phyloP scores from a whole-genome alignment of 805 yeast genomes.

The Naumovozyma baii region DNA sequence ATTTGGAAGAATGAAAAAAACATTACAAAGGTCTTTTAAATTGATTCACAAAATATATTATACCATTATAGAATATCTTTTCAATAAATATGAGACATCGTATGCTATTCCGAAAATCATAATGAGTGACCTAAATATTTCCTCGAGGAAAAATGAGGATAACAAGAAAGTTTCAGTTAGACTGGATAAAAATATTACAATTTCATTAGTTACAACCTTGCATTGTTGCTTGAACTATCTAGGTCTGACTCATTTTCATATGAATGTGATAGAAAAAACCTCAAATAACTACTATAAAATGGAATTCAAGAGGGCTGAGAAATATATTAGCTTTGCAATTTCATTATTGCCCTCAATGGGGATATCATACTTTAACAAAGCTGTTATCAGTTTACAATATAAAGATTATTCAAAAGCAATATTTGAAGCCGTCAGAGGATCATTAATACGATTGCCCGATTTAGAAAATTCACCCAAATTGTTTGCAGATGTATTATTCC shows the following conservation, averaged over 20 bases:
- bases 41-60: conserved; percentile 41
- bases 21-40: conserved; percentile 40
- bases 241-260: conserved; percentile 40
- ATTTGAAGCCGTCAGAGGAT: conserved; percentile 4
- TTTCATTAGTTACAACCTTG: conserved; percentile 6
- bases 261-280: neutral
- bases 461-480: neutral
- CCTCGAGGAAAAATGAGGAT: neutral
- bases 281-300: neutral
- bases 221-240: conserved; percentile 33
- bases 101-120: conserved; percentile 7
- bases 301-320: conserved; percentile 3
- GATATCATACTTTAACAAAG: conserved; percentile 3
- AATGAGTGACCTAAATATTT: conserved; percentile 6
- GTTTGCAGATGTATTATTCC: neutral
- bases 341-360: conserved; percentile 6
- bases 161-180: conserved; percentile 1
- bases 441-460: conserved; percentile 3
- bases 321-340: conserved; percentile 5
- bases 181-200: conserved; percentile 7
- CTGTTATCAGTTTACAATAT: neutral
- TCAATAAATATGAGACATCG: conserved; percentile 5
- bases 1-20: conserved; percentile 43
- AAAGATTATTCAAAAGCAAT: neutral
- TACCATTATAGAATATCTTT: conserved; percentile 27